Percentiles rank a stretch among this genome's conserved stretches.
These are phyloP conservation scores for Paulownia fortunei DNA, from an alignment of 257 asterid species.

Conservation along the genomic window DNA sequence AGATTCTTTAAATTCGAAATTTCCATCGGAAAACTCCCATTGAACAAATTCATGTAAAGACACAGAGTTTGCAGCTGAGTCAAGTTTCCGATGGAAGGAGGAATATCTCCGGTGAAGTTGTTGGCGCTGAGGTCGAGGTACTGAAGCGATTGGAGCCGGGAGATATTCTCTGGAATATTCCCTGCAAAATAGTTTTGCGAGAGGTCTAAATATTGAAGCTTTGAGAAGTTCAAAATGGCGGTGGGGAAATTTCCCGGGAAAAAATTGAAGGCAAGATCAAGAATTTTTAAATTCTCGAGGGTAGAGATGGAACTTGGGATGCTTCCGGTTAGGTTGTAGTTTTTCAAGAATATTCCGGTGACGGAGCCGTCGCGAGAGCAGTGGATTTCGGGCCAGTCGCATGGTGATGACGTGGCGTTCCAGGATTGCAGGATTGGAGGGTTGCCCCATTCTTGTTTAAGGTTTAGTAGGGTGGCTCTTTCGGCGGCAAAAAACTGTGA, in stretches of 20 bases:
- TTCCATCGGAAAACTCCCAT: conserved; percentile 70
- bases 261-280: conserved; percentile 49
- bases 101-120: conserved; percentile 81
- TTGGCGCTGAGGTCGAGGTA: conserved; percentile 62
- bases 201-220: conserved; percentile 56
- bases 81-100: conserved; percentile 68
- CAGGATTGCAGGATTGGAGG: conserved; percentile 30
- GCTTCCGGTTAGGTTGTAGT: conserved; percentile 41
- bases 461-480: conserved; percentile 46
- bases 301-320: conserved; percentile 58
- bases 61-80: conserved; percentile 41
- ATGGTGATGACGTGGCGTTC: conserved; percentile 37
- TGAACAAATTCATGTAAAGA: conserved; percentile 56
- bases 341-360: conserved; percentile 41
- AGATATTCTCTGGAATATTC: conserved; percentile 57
- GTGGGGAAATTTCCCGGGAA: conserved; percentile 61
- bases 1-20: conserved; percentile 73
- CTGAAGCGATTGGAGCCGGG: conserved; percentile 49
- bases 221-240: conserved; percentile 56
- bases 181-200: conserved; percentile 71
- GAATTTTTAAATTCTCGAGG: conserved; percentile 51
- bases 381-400: conserved; percentile 35
- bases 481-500: conserved; percentile 57
- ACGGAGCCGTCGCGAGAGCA: conserved; percentile 46
- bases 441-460: conserved; percentile 47